Conservation (phyloP, 2,329 filamentous ascomycete species). For the Beauveria asiatica region DNA sequence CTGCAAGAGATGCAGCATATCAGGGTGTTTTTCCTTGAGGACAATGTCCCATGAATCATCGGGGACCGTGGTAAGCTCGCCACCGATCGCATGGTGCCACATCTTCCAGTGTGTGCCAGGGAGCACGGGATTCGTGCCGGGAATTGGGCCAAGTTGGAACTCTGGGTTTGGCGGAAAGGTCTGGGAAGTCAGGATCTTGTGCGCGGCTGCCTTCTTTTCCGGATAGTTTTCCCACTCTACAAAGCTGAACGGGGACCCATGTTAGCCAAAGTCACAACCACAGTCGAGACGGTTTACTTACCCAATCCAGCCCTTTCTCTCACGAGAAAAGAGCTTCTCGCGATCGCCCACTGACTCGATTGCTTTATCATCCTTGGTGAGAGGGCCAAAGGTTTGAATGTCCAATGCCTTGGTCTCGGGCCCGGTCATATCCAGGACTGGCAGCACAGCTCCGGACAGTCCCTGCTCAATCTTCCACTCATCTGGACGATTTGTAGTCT, state of each 20-base stretch:
- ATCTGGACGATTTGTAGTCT: constrained; percentile 27
- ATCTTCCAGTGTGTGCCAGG: constrained; percentile 48
- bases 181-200: constrained; percentile 34
- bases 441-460: constrained; percentile 34
- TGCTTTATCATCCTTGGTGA: constrained; percentile 31
- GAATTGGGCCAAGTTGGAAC: constrained; percentile 47
- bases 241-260: constrained; percentile 31
- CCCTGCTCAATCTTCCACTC: constrained; percentile 48
- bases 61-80: constrained; percentile 35
- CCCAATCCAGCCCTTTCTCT: constrained; percentile 27
- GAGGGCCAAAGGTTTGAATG: constrained; percentile 20
- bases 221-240: constrained; percentile 65
- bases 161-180: constrained; percentile 35
- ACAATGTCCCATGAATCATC: constrained; percentile 51
- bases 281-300: constrained; percentile 11
- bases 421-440: constrained; percentile 37
- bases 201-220: constrained; percentile 53
- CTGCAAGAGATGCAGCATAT: constrained; percentile 54
- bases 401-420: constrained; percentile 23
- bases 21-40: constrained; percentile 46
- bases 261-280: not conserved
- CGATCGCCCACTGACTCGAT: constrained; percentile 32
- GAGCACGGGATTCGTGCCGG: constrained; percentile 48
- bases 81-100: constrained; percentile 43
- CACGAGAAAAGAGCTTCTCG: constrained; percentile 18